These are phyloP conservation scores for Sphagnum fallax DNA, from an alignment of 228 moss, liverwort and hornwort species.

Conservation along the genomic window DNA sequence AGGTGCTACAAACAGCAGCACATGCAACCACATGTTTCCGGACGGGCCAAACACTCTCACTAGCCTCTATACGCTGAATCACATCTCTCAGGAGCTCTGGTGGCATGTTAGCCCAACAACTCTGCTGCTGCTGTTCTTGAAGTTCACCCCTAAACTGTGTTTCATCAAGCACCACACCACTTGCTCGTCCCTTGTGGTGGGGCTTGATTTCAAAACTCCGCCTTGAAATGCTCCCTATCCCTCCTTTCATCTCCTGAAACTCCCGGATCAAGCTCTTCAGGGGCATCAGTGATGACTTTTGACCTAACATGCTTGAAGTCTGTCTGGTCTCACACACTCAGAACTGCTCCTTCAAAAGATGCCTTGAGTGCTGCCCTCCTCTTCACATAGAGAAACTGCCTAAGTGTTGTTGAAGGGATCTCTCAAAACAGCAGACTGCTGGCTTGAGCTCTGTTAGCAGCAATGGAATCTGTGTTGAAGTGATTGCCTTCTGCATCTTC, in stretches of 20 bases:
- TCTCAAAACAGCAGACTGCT: too few species aligned
- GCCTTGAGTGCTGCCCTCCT: too few species aligned
- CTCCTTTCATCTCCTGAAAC: constrained; percentile 96
- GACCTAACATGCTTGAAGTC: constrained; percentile 29
- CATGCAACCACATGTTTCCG: constrained; percentile 91
- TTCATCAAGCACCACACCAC: constrained; percentile 90
- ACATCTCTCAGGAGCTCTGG: constrained; percentile 67
- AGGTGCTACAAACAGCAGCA: constrained; percentile 93
- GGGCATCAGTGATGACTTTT: constrained; percentile 76
- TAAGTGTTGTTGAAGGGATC: too few species aligned
- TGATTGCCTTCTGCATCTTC: too few species aligned
- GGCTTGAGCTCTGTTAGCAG: too few species aligned
- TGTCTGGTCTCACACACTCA: not conserved
- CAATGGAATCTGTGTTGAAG: too few species aligned
- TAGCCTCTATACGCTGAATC: constrained; percentile 53
- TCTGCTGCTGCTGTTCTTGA: constrained; percentile 22
- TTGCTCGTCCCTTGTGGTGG: constrained; percentile 61
- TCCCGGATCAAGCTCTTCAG: constrained; percentile 95
- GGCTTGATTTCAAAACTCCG: constrained; percentile 54
- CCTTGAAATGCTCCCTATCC: constrained; percentile 83
- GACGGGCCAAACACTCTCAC: constrained; percentile 57
- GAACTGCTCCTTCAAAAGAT: too few species aligned
- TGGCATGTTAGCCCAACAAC: constrained; percentile 66
- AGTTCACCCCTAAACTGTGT: constrained; percentile 36
- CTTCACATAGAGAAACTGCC: too few species aligned